Percentiles rank a stretch among this genome's conserved stretches.
Evolutionary conservation across 2,329 filamentous ascomycete species (phyloP).

Genomic region (Orbilia quercus): DNA sequence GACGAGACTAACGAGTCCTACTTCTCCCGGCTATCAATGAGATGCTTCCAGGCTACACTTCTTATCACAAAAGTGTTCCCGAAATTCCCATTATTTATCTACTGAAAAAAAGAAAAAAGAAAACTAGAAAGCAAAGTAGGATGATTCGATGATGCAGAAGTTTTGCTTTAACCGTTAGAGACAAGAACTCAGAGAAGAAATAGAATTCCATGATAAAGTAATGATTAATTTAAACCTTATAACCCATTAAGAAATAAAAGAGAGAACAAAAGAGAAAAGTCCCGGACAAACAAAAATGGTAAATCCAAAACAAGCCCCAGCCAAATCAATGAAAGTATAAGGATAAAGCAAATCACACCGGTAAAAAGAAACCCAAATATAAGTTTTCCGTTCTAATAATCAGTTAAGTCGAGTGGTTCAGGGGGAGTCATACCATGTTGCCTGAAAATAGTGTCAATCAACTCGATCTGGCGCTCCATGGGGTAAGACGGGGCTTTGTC

Average conservation of each 20-base stretch:
- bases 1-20: too few species aligned
- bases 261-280: neutral
- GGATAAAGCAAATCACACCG: neutral
- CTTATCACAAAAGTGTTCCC: too few species aligned
- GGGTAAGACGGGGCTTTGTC: slow-evolving; percentile 35
- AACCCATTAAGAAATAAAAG: slow-evolving; percentile 2
- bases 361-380: too few species aligned
- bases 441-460: slow-evolving; percentile 25
- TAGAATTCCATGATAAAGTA: too few species aligned
- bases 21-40: too few species aligned
- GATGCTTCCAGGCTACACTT: too few species aligned
- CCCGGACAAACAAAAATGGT: neutral
- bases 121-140: neutral
- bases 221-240: neutral
- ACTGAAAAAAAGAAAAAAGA: neutral
- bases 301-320: neutral
- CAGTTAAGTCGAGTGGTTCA: too few species aligned
- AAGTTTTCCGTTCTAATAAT: too few species aligned
- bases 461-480: slow-evolving; percentile 44
- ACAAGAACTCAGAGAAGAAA: too few species aligned
- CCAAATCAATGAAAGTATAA: neutral
- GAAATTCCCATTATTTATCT: neutral
- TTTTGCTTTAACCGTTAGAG: too few species aligned
- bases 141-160: neutral
- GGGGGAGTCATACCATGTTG: neutral